Conservation (phyloP, 805 yeast genomes). For the Clavispora vitiphila region DNA sequence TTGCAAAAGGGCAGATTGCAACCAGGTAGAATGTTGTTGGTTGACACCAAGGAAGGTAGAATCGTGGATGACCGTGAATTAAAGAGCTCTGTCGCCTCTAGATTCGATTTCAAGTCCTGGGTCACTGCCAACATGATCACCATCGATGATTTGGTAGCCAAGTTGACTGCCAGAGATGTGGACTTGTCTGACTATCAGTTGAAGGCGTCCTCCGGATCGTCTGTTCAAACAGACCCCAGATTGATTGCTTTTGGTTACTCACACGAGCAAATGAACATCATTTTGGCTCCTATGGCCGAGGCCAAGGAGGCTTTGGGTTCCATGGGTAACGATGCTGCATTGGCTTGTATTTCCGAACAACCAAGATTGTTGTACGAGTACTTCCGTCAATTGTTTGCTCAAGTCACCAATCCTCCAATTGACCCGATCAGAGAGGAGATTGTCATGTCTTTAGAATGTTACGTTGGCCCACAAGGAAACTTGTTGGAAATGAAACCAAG, state of each 20-base stretch:
- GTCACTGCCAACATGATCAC: constrained; percentile 79
- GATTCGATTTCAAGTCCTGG: constrained; percentile 94
- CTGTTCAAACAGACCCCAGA: constrained; percentile 75
- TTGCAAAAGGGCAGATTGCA: constrained; percentile 89
- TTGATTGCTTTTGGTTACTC: constrained; percentile 87
- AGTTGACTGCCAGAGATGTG: constrained; percentile 43
- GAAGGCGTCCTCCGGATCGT: not conserved
- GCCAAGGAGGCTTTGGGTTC: constrained; percentile 96
- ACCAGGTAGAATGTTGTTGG: constrained; percentile 77
- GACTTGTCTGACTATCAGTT: constrained; percentile 11
- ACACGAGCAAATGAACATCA: constrained; percentile 80
- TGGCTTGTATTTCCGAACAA: constrained; percentile 91
- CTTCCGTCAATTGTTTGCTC: constrained; percentile 94
- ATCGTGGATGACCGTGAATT: constrained; percentile 91
- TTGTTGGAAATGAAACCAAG: constrained; percentile 85
- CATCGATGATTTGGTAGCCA: constrained; percentile 66
- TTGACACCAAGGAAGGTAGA: constrained; percentile 88
- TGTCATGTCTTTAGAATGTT: constrained; percentile 96
- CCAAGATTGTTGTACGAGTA: constrained; percentile 89
- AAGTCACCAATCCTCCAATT: constrained; percentile 97
- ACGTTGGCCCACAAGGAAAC: constrained; percentile 98
- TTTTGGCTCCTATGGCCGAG: constrained; percentile 92
- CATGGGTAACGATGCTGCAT: constrained; percentile 96
- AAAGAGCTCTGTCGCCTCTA: constrained; percentile 70
- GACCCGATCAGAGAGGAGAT: constrained; percentile 96